Evolutionary conservation across 164 flowering plant genomes (phyloP), one percentile per base, ranked within the genome.

Genomic region (Protea cynaroides): DNA sequence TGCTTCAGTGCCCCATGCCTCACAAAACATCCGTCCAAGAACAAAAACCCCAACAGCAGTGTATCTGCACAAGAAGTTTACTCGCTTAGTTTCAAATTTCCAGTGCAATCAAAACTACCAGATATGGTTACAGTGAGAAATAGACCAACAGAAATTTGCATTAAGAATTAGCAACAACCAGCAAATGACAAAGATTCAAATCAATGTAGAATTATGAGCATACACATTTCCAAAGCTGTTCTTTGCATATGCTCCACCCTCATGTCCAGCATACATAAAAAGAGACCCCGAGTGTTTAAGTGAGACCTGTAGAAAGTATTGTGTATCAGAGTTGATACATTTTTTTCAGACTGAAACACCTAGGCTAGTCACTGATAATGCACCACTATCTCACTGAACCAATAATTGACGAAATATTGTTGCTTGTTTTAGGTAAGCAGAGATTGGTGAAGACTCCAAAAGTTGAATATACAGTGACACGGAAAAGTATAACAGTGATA

Each of bases 11-110:
- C 96, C 97, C 99, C 99, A 91, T 34, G 96, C 86, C 73, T 89
- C 92, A 25, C 79, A 78, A 73, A 94, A 89, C 81, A 76, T 89
- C 58, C 86, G 73, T 53, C 96, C 96, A 73, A 91, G 89, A 62
- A 94, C 99, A 84, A 88, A 94, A 63, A 89, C 89, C 74, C 99
- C 99, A 76, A 91, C 97, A 74, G 97, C 99, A 68, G 97, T 91
- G 71, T 89, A 94, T 72, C 97, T 94, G 80, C 66, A 79, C 22
- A n/a, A 75, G 43, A 64, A 73, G 59, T 43, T 18, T 25, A 46
- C 11, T 8, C 18, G 8, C n/a, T 18, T 12, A 9, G 22, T 40
- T 40, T 37, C 17, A 38, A 58, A 34, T 66, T 49, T 21, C 15
- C 22, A 36, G 12, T 58, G 11, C 49, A 50, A 34, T 15, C 12